These are phyloP conservation scores for Arthrobotrys musiformis DNA, from an alignment of 2,329 filamentous ascomycete genomes.

Conservation along the genomic window DNA sequence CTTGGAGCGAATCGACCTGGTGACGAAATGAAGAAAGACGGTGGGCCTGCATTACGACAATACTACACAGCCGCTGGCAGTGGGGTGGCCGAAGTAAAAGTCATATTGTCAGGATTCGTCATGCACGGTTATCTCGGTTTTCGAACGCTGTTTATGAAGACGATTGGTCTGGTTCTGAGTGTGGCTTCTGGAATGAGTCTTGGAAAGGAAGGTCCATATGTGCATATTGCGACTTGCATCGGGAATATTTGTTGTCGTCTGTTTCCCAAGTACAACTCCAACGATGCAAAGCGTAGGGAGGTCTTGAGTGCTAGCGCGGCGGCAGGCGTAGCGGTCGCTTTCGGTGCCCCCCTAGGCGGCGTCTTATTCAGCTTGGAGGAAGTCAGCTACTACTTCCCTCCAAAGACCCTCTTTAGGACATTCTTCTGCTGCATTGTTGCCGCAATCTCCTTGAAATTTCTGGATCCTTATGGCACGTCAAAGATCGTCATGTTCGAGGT, in stretches of 20 bases:
- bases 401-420: slow-evolving; percentile 94
- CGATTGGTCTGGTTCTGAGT: slow-evolving; percentile 81
- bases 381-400: slow-evolving; percentile 94
- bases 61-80: slow-evolving; percentile 97
- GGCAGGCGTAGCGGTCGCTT: slow-evolving; percentile 91
- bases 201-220: slow-evolving; percentile 93
- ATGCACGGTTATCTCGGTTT: slow-evolving; percentile 93
- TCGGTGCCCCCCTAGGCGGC: slow-evolving; percentile 88
- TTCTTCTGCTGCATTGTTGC: slow-evolving; percentile 98
- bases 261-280: slow-evolving; percentile 92
- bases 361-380: slow-evolving; percentile 95
- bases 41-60: slow-evolving; percentile 22
- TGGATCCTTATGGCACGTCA: slow-evolving; percentile 93
- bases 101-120: slow-evolving; percentile 97
- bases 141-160: slow-evolving; percentile 87
- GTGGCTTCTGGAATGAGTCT: slow-evolving; percentile 92
- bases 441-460: slow-evolving; percentile 88
- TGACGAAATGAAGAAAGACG: slow-evolving; percentile 29
- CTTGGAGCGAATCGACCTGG: slow-evolving; percentile 69
- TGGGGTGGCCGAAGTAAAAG: slow-evolving; percentile 95
- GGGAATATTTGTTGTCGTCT: slow-evolving; percentile 94
- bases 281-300: slow-evolving; percentile 91
- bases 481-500: slow-evolving; percentile 98
- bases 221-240: slow-evolving; percentile 95
- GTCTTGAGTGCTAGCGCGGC: slow-evolving; percentile 92